Evolutionary conservation across 768 basidiomycete genomes (phyloP), one percentile per base, ranked within the genome.

Genomic region (Hygrophoropsis aurantiaca): DNA sequence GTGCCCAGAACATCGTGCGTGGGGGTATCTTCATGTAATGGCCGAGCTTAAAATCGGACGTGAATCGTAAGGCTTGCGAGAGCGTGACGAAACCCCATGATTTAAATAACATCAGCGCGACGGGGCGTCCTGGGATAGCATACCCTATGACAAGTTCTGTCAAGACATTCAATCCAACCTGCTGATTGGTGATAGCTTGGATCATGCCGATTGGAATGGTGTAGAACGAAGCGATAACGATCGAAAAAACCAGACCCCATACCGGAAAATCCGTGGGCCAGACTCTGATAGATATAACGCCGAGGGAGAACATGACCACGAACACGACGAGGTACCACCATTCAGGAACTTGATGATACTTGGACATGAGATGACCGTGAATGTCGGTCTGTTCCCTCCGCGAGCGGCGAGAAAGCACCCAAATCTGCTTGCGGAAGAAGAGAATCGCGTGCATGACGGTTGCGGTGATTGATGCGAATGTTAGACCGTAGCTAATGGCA

Each of bases 31-130:
- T 78, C 76, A 83, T 84, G 70, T 73, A 85, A 66, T 87, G 84
- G 37, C 87, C 86, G 16, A 88, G 75, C 65, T 88, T 89, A 62
- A 88, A 83, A 61, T 88, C 87, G 40, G 78, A 76, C 11, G 84
- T 78, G 59, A 87, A 87, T 50, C 78, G 77, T 65, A 87, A 74
- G 3, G 82, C 85, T 69, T 77, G 76, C 32, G 71, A 65, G 80
- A 84, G 78, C 5, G 82, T 80, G 38, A 83, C 77, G 58, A 84
- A 86, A 6, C 80, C 82, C 67, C 77, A 85, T 3, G 77, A 83
- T 69, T 84, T 84, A 72, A 82, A 85, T 77, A 87, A 79, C 84
- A 87, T 85, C 79, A 85, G 81, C 1, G 86, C 85, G 49, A 87
- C 75, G 4, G 88, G 85, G 50, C 75, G 78, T 9, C 87, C 87